Evolutionary conservation across 805 yeast genomes (phyloP), one percentile per base, ranked within the genome.

Genomic region (Saccharomycopsis sp.): DNA sequence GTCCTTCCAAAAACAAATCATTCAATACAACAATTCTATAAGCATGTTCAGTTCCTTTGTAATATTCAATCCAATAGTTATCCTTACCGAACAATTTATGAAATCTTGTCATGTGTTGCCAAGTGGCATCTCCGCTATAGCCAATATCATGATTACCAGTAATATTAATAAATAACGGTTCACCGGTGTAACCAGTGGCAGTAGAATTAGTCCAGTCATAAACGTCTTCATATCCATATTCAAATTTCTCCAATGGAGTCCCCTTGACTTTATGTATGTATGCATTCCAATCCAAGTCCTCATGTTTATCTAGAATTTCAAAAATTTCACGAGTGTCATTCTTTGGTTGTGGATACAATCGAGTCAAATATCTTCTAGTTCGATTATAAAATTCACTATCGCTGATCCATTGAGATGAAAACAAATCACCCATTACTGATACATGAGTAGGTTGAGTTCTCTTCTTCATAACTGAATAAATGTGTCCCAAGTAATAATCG

Each of bases 81-180:
- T 87, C 86, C 54, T 79, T 76, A 27, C 98, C 98, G 63, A 84
- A 93, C 23, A 83, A 65, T 32, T 66, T 65, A 44, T 70, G 71
- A 65, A 78, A 93, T 53, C 98, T 70, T 1, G 85, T 76, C 78
- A 87, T 77, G 56, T 94, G 95, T 56, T 86, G 96, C 67, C 80
- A 79, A 0, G 96, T 88, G 33, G 94, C 86, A 62, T 93, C 98
- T 0, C 97, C 97, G 39, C 85, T 76, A 59, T 93, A 90, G 0
- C 98, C 98, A 39, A 90, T 79, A 60, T 93, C 98, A 60, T 93
- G 98, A 60, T 93, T 93, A 1, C 98, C 98, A 1, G 95, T 81
- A 38, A 93, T 66, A 59, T 93, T 93, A 50, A 87, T 73, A 57
- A 90, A 77, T 29, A 85, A 63, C 8, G 86, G 89, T 47, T 75